Evolutionary conservation across 495 filamentous ascomycete species (phyloP), one percentile per base, ranked within the genome.

Genomic region (Hypoxylon cercidicola): DNA sequence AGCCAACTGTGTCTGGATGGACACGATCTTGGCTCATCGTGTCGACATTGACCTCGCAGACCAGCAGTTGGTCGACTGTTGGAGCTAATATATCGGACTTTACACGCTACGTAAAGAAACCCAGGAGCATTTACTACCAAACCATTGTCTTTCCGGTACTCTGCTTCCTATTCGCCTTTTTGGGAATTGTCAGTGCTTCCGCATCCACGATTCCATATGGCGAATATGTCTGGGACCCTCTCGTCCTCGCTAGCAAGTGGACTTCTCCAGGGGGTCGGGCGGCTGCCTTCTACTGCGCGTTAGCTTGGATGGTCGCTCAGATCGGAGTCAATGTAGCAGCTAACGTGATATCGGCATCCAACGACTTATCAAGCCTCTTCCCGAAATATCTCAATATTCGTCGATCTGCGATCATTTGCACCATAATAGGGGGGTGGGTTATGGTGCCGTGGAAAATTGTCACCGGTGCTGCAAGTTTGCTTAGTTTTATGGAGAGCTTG

Each of bases 361-460:
- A 53, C 30, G 49, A 53, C 30, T 53, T 53, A 1, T 25, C 49
- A 10, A 35, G 34, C 23, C 15, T 53, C 11, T 11, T 39, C 5
- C 49, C 49, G 5, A 32, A 28, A 5, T 53, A 28, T 25, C 49
- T 53, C 1, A 53, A 53, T 53, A 23, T 53, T 53, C 19, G 49
- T 6, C 19, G 49, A 23, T 30, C 23, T 11, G 49, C 49, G 4
- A 21, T 53, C 23, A 32, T 53, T 30, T 35, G 23, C 23, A 18
- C 49, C 12, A 7, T 53, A 2, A 13, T 20, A 1, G 49, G 49
- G 13, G 49, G 49, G 13, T 53, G 49, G 49, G 49, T 69, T 30
- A 73, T 66, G 8, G 76, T 73, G 46, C 77, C 78, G 8, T 81
- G 79, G 79, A 77, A 78, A 45, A 80, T 81, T 54, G 69, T 79